These are phyloP conservation scores for Diaporthe batatas DNA, from an alignment of 2,329 filamentous ascomycete species.

Conservation along the genomic window DNA sequence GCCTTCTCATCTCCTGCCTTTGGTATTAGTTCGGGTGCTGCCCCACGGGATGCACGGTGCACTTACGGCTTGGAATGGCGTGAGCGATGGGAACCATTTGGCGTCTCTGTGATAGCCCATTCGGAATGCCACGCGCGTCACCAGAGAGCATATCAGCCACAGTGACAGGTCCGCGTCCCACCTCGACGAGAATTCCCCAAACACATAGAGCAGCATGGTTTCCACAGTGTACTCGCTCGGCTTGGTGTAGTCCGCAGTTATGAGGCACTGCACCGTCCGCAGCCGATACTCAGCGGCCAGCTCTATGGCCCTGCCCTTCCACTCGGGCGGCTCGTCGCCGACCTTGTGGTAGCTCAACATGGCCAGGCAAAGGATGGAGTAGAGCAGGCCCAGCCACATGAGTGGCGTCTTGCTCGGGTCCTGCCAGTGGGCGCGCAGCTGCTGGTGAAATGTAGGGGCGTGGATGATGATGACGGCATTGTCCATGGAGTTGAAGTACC, in stretches of 20 bases:
- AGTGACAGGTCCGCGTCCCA: slow-evolving; percentile 80
- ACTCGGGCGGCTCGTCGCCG: slow-evolving; percentile 84
- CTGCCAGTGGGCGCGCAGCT: slow-evolving; percentile 76
- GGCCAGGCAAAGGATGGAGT: slow-evolving; percentile 81
- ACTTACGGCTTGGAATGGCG: slow-evolving; percentile 78
- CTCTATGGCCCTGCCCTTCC: slow-evolving; percentile 74
- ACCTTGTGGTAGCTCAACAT: slow-evolving; percentile 85
- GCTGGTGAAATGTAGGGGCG: slow-evolving; percentile 85
- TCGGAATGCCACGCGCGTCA: slow-evolving; percentile 71
- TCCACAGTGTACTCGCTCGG: slow-evolving; percentile 83
- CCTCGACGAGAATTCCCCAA: slow-evolving; percentile 80
- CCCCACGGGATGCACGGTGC: not conserved
- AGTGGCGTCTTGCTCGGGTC: slow-evolving; percentile 79
- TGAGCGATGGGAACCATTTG: slow-evolving; percentile 78
- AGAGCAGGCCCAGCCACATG: slow-evolving; percentile 84
- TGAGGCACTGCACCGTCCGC: slow-evolving; percentile 82
- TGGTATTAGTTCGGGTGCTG: not conserved
- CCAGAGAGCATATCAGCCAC: slow-evolving; percentile 68
- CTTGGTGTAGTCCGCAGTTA: slow-evolving; percentile 82
- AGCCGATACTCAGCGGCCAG: slow-evolving; percentile 75
- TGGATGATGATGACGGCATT: slow-evolving; percentile 82
- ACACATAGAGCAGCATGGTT: slow-evolving; percentile 80
- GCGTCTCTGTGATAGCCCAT: slow-evolving; percentile 86
- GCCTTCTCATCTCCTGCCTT: slow-evolving; percentile 75
- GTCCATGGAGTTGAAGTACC: slow-evolving; percentile 90